Base-by-base conservation (phyloP, 2,329 filamentous ascomycete species). In the Hypoxylon sp. region DNA sequence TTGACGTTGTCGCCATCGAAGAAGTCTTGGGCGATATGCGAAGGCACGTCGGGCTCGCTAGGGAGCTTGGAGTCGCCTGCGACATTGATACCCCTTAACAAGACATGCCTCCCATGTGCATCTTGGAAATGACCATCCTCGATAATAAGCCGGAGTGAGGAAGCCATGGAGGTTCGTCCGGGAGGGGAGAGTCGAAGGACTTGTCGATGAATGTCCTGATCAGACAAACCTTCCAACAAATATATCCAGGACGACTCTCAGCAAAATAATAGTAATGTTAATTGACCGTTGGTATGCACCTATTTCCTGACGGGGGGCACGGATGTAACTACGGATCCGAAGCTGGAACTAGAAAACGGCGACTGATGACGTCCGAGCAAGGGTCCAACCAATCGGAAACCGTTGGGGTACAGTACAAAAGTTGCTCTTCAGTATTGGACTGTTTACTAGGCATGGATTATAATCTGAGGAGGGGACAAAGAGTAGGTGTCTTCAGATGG, bases 1-100 rank as follows among this genome's bases (percentile, higher is more conserved):
- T 91, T 94, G 67, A 98, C 92, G 71, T 90, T 89, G 79, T 99
- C 95, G 73, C 91, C 94, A 67, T 98, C 92, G 78, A 96, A 98
- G 84, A 99, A 99, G 73, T 89, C 83, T 12, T 93, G 86, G 30
- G 84, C 78, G 9, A 92, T 79, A 76, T 97, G 92, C 0, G 96
- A 97, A 4, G 94, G 93, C 57, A 91, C 84, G 69, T 96, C 84
- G 14, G 96, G 96, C 34, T 84, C 84, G 75, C 90, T 93, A 29
- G 96, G 96, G 63, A 93, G 90, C 81, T 99, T 99, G 74, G 92
- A 89, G 76, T 98, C 95, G 69, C 88, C 93, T 37, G 94, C 94
- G 68, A 96, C 87, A 76, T 99, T 99, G 83, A 99, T 97, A 70
- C 96, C 96, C 69, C 96, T 90, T 46, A 99, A 84, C 2, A 93